Base-by-base conservation (phyloP, 164 flowering plant genomes). In the Chimonanthus praecox region DNA sequence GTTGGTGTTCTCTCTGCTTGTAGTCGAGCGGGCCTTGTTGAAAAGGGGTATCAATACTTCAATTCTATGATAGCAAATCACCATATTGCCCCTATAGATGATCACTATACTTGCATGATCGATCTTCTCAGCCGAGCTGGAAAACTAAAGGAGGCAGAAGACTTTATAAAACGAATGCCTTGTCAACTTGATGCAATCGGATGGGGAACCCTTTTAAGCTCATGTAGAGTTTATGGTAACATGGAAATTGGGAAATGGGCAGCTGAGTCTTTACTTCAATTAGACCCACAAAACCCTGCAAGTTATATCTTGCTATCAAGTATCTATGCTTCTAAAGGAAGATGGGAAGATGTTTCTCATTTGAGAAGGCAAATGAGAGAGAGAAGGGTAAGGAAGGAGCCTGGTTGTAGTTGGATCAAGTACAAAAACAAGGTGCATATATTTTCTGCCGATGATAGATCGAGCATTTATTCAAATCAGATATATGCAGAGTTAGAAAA, bases 371-470 rank as follows among this genome's bases (percentile, higher is more conserved):
- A 79, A 64, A 94, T 94, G 97, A 85, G 89, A 80, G 83, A 80
- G 16, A 86, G 76, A 72, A 86, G 88, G 62, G 83, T 83, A 63
- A 88, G 80, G 76, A 91, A 91, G 79, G 97, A 90, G 72, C 94
- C 97, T 6, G 98, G 98, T 72, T 87, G 67, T 76, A 93, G 98
- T 84, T 93, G 98, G 97, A 93, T 93, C 75, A 91, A 90, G 78
- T 88, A 85, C 76, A 90, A 88, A 81, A 82, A 83, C 80, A 83
- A 73, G 82, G 88, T 90, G 33, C 85, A 91, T 74, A 69, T 87
- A 64, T 93, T 93, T 80, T 87, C 91, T 18, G 93, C 97, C 61
- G 98, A 87, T 81, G 98, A 91, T 74, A 79, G 75, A 80, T 85
- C 97, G 49, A 84, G 82, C 76, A 86, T 85, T 63, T 87, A 74